phyloP scores from a whole-genome alignment of 2,329 filamentous ascomycete species.

The Sarocladium strictum region DNA sequence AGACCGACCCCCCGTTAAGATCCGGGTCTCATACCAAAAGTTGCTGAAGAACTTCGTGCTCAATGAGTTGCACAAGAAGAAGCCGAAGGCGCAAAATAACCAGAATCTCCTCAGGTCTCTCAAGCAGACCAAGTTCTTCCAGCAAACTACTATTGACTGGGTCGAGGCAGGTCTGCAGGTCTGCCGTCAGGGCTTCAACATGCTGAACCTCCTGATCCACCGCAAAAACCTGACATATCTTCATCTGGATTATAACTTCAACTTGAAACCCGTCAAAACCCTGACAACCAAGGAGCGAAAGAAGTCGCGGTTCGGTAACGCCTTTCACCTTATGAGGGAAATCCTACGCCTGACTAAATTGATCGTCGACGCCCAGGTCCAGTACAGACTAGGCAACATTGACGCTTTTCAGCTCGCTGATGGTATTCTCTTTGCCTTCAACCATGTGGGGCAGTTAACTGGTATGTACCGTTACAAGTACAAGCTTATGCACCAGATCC shows the following conservation, averaged over 20 bases:
- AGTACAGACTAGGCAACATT: conserved; percentile 95
- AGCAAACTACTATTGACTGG: conserved; percentile 99
- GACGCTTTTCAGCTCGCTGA: conserved; percentile 98
- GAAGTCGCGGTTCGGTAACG: conserved; percentile 98
- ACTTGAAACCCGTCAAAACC: conserved; percentile 97
- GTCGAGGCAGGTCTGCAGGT: conserved; percentile 98
- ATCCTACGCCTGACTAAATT: conserved; percentile 93
- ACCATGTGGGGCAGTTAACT: conserved; percentile 95
- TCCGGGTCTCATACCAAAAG: conserved; percentile 97
- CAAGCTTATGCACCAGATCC: conserved; percentile 99
- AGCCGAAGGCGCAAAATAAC: conserved; percentile 90
- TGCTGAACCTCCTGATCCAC: conserved; percentile 96
- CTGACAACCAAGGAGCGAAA: conserved; percentile 98
- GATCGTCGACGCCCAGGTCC: conserved; percentile 96
- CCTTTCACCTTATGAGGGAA: conserved; percentile 98
- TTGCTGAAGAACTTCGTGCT: conserved; percentile 92
- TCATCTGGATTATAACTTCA: conserved; percentile 99
- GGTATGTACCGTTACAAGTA: conserved; percentile 99
- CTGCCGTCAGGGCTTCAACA: conserved; percentile 97
- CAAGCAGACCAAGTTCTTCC: conserved; percentile 98
- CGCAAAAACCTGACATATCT: conserved; percentile 97
- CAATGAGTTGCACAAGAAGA: conserved; percentile 94
- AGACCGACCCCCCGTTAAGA: conserved; percentile 84
- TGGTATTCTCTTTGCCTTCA: conserved; percentile 98
- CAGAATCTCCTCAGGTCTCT: conserved; percentile 84